Evolutionary conservation across 768 basidiomycete genomes (phyloP).

Genomic region (Pholiota molesta): DNA sequence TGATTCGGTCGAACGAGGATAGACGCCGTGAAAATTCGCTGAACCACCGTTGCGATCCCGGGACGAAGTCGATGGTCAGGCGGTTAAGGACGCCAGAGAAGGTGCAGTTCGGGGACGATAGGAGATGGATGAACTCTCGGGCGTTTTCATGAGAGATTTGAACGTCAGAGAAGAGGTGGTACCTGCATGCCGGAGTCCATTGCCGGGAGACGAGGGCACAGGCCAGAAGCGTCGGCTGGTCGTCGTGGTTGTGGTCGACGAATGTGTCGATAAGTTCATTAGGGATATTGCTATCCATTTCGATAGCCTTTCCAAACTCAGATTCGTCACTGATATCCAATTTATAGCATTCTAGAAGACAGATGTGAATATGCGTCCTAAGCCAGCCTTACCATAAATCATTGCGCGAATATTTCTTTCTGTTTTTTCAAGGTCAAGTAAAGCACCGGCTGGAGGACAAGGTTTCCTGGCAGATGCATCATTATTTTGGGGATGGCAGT

Average conservation of each 20-base stretch:
- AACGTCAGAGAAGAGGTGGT: constrained; percentile 25
- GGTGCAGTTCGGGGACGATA: constrained; percentile 21
- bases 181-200: constrained; percentile 27
- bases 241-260: constrained; percentile 27
- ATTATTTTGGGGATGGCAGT: constrained; percentile 21
- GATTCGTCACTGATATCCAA: not conserved
- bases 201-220: constrained; percentile 29
- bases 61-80: constrained; percentile 16
- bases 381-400: constrained; percentile 7
- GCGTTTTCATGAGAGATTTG: constrained; percentile 19
- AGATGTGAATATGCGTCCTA: constrained; percentile 2
- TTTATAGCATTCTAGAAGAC: constrained; percentile 2
- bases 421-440: constrained; percentile 21
- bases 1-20: constrained; percentile 9
- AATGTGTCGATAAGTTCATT: constrained; percentile 31
- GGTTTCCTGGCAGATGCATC: constrained; percentile 14
- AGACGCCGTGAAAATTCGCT: constrained; percentile 20
- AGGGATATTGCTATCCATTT: constrained; percentile 24
- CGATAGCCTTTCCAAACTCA: not conserved
- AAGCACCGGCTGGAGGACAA: constrained; percentile 17
- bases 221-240: constrained; percentile 23
- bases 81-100: constrained; percentile 13
- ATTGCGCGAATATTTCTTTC: constrained; percentile 10
- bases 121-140: constrained; percentile 17
- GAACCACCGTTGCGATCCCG: constrained; percentile 26